Conservation (phyloP, 1,139 yeast species). For the Candida sanyaensis region DNA sequence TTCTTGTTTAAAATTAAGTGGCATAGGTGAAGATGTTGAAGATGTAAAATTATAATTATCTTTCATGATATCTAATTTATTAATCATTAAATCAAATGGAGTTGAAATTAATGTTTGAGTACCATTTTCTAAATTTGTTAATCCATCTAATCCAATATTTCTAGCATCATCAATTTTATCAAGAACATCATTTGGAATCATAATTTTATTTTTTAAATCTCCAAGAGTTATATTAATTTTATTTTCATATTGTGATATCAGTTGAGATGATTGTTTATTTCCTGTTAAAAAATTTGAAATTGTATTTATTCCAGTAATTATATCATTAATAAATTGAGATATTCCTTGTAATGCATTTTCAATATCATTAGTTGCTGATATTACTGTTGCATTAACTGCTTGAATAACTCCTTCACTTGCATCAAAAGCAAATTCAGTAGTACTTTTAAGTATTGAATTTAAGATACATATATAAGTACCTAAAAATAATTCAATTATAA, state of each 20-base stretch:
- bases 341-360: slow-evolving; percentile 62
- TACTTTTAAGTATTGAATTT: slow-evolving; percentile 70
- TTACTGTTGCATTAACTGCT: slow-evolving; percentile 62
- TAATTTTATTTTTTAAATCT: slow-evolving; percentile 50
- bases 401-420: slow-evolving; percentile 63
- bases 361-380: slow-evolving; percentile 54
- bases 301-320: slow-evolving; percentile 36
- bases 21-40: slow-evolving; percentile 7
- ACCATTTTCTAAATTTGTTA: slow-evolving; percentile 48
- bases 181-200: slow-evolving; percentile 65
- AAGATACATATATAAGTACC: slow-evolving; percentile 88
- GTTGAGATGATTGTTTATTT: slow-evolving; percentile 17
- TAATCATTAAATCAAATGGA: slow-evolving; percentile 22
- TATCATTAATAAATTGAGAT: slow-evolving; percentile 51
- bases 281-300: slow-evolving; percentile 61
- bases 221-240: slow-evolving; percentile 61
- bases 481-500: slow-evolving; percentile 67
- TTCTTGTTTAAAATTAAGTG: slow-evolving; percentile 10
- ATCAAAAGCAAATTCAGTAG: slow-evolving; percentile 72
- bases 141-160: slow-evolving; percentile 53
- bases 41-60: not conserved
- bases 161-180: slow-evolving; percentile 48
- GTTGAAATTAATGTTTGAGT: slow-evolving; percentile 20
- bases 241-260: slow-evolving; percentile 26
- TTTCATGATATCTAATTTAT: slow-evolving; percentile 16